A percentile compares a stretch with the other conserved stretches of the same genome.
Conservation (phyloP, 2,329 filamentous ascomycete species). For the Monilinia fructigena region DNA sequence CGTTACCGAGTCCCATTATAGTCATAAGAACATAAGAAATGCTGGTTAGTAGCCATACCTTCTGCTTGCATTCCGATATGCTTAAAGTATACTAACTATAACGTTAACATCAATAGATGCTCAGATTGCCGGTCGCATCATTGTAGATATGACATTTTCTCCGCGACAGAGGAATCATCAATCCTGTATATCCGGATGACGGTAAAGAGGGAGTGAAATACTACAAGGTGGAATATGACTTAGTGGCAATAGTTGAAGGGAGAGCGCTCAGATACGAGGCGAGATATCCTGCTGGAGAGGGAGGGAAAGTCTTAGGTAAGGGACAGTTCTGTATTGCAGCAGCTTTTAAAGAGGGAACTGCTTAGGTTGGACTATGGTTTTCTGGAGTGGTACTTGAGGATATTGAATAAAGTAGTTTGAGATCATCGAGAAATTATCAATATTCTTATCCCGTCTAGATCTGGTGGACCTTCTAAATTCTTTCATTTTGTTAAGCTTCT, state of each 20-base stretch:
- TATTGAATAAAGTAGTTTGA: neutral
- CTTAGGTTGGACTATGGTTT: neutral
- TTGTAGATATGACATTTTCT: slow-evolving; percentile 31
- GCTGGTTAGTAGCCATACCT: slow-evolving; percentile 18
- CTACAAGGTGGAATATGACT: slow-evolving; percentile 29
- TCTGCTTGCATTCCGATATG: neutral
- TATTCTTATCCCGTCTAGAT: neutral
- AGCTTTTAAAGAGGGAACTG: slow-evolving; percentile 28
- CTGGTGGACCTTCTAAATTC: neutral
- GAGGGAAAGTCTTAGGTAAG: slow-evolving; percentile 3
- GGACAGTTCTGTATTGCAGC: slow-evolving; percentile 31
- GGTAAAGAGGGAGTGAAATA: slow-evolving; percentile 11
- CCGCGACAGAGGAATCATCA: slow-evolving; percentile 24
- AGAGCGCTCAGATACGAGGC: slow-evolving; percentile 31
- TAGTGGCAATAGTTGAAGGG: slow-evolving; percentile 29
- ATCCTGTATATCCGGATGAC: slow-evolving; percentile 8
- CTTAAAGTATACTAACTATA: neutral
- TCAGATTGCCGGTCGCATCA: slow-evolving; percentile 27
- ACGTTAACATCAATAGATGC: slow-evolving; percentile 21
- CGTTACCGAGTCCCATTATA: slow-evolving; percentile 24
- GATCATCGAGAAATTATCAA: neutral
- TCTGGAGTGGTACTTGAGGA: neutral
- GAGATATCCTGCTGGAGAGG: slow-evolving; percentile 23
- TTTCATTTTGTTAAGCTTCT: neutral
- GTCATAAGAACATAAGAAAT: slow-evolving; percentile 20